Evolutionary conservation across 768 basidiomycete genomes (phyloP), one percentile per base, ranked within the genome.

Genomic region (Omphalotus guepiniiformis): DNA sequence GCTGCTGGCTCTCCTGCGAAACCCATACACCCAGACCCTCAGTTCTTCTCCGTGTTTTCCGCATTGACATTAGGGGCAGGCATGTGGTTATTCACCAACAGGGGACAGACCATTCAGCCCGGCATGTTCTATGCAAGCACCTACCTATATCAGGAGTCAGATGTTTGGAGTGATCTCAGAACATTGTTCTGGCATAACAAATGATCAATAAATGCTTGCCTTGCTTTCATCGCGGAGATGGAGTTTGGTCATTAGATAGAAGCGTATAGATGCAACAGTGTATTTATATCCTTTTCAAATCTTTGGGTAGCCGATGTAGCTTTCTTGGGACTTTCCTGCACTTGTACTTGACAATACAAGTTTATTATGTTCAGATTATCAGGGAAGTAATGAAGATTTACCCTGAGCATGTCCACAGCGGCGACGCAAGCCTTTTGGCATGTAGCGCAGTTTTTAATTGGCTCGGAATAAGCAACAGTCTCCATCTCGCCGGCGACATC

Each of bases 51-150:
- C 1, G 60, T 88, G 37, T 93, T 94, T 51, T 88, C 93, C 2
- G 90, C 93, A 0, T 55, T 97, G 12, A 78, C 85, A 26, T 98
- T 95, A 95, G 96, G 92, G 35, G 78, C 86, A 6, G 94, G 96
- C 37, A 97, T 99, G 95, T 99, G 87, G 79, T 70, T 96, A 51
- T 98, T 94, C 77, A 76, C 83, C 58, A 75, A 96, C 64, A 75
- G 80, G 16, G 82, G 88, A 41, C 86, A 97, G 68, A 84, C 83
- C n/a, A 82, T 99, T 50, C 93, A 98, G 59, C 90, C 92, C 15
- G 96, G 94, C 48, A 91, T 97, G 92, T 93, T 92, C 72, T 89
- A 81, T 69, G 89, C 88, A 15, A 97, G 96, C 93, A 80, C 77
- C 48, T 99, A 98, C 66, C 75, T 99, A 29, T 99, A 98, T 69